Base-by-base conservation (phyloP, 495 filamentous ascomycete genomes). In the Glarea lozoyensis region DNA sequence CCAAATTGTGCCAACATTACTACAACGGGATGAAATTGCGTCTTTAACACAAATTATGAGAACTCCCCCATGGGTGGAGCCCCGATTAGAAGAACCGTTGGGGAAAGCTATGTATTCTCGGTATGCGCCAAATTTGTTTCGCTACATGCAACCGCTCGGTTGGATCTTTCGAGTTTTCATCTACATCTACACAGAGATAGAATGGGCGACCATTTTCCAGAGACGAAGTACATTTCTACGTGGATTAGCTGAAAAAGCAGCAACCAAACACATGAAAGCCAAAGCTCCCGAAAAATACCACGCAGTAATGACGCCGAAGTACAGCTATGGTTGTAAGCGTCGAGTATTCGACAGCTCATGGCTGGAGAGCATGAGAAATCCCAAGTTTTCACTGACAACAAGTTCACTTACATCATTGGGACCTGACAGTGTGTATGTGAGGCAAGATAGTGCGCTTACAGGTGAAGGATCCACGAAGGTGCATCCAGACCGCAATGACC, bases 41-140 rank as follows among this genome's bases (percentile, higher is more conserved):
- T 78, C 72, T 7, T 66, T 81, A 4, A 78, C 73, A 1, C 78
- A 82, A 37, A 39, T 82, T 20, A 79, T 81, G 70, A 56, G 79
- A 7, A 72, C 71, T 18, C 74, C 79, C 15, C 79, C 78, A 5
- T 82, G 79, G 79, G 66, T 82, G 0, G 60, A 64, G 2, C 66
- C 70, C 7, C 50, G 56, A 22, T 37, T 50, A 21, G 37, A 49
- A n/a, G 61, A 63, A 41, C 60, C 61, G 43, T 10, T 42, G 50
- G 32, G 61, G 48, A 45, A 61, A 43, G 34, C 34, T 43, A 45
- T 10, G 25, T 49, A 20, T 22, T 56, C 17, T 49, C 53, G 7
- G 49, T 45, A 15, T 50, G 52, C 22, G 27, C 9, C 3, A 50
- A 49, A 22, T 13, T 29, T 1, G 40, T 53, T 33, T 40, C 56